Base-by-base conservation (phyloP, 768 basidiomycete genomes). In the Pisolithus orientalis region DNA sequence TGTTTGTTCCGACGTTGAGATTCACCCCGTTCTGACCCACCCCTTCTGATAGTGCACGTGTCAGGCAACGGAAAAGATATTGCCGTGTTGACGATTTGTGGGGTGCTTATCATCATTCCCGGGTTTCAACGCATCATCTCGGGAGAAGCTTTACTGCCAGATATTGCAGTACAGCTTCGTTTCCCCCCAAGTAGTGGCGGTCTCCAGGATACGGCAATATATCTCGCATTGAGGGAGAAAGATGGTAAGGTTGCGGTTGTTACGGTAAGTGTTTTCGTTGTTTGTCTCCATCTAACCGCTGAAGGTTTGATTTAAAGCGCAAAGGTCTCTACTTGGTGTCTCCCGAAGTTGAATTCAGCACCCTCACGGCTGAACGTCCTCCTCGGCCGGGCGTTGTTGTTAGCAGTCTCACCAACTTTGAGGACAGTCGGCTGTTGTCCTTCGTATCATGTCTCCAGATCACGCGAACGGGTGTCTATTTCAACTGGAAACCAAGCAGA, bases 381-480 rank as follows among this genome's bases (percentile, higher is more conserved):
- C 24, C 73, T 59, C 57, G 60, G 70, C 59, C 59, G 65, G 51
- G 60, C 57, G 39, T 73, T 27, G 59, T 59, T 16, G 57, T 67
- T 52, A 57, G 52, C 32, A 53, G 58, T 21, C 16, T 63, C 38
- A 46, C 27, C 48, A 16, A 55, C 53, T 50, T 61, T 44, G 59
- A 67, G 16, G 32, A 53, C 37, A 53, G 39, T 0, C 53, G 42
- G 31, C 38, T 55, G 24, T 57, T 64, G n/a, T 51, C 59, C 21
- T 54, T 39, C 34, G 59, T 81, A n/a, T 72, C 72, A 25, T 83
- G 80, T 57, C 70, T 83, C 21, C 80, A 82, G 59, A 72, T 82
- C 67, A 77, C 78, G 0, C 74, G 78, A 27, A 77, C 78, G 0
- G 76, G 75, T 0, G 53, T 83, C 11, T 83, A 72, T 53, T 56